Percentiles rank a stretch among this genome's conserved stretches.
Evolutionary conservation across 129 eudicot genomes (phyloP).

Genomic region (Saposhnikovia divaricata): DNA sequence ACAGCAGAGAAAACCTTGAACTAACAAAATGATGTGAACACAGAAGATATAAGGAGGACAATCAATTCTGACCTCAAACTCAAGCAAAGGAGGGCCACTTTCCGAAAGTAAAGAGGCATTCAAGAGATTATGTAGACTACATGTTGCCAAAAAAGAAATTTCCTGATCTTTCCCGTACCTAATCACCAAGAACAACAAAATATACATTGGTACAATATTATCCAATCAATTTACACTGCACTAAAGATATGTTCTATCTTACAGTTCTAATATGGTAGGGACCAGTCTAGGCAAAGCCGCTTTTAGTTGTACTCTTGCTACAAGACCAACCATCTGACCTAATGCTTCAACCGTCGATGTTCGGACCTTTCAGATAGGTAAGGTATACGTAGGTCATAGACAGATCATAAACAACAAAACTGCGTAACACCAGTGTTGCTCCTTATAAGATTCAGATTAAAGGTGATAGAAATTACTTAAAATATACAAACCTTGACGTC

Average conservation of each 20-base stretch:
- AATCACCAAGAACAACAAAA: neutral
- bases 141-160: conserved; percentile 72
- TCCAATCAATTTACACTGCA: neutral
- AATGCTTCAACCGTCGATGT: conserved; percentile 83
- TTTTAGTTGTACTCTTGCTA: conserved; percentile 71
- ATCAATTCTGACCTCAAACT: conserved; percentile 65
- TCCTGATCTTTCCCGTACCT: conserved; percentile 84
- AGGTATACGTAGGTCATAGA: conserved; percentile 1
- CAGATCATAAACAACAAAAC: neutral
- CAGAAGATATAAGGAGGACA: conserved; percentile 4
- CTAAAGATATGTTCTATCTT: conserved; percentile 20
- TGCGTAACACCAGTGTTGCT: neutral
- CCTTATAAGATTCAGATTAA: neutral
- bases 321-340: conserved; percentile 96
- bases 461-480: neutral
- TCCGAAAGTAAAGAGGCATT: conserved; percentile 72
- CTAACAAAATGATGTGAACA: neutral
- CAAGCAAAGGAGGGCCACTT: conserved; percentile 78
- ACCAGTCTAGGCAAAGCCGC: conserved; percentile 75
- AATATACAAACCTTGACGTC: conserved; percentile 62
- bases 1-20: neutral
- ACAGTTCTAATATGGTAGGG: conserved; percentile 87
- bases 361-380: conserved; percentile 49
- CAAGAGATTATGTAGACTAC: conserved; percentile 79
- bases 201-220: neutral